A percentile compares a stretch with the other conserved stretches of the same genome.
phyloP scores from a whole-genome alignment of 805 yeast genomes.

The Candida odintsovae region DNA sequence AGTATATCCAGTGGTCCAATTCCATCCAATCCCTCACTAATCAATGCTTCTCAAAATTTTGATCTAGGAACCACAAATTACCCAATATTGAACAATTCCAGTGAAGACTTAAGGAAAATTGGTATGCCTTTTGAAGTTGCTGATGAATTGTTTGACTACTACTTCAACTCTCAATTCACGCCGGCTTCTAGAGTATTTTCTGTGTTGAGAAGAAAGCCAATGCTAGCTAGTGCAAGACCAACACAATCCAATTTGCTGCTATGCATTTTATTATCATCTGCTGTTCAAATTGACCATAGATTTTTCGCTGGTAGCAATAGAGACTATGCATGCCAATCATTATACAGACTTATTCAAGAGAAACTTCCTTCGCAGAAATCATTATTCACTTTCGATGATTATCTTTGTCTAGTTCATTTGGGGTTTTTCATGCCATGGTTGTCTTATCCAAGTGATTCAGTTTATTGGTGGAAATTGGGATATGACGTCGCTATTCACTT shows the following conservation, averaged over 20 bases:
- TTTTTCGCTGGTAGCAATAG: slow-evolving; percentile 19
- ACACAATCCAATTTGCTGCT: slow-evolving; percentile 15
- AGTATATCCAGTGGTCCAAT: neutral
- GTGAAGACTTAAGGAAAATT: slow-evolving; percentile 8
- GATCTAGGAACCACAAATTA: slow-evolving; percentile 10
- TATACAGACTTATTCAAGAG: slow-evolving; percentile 17
- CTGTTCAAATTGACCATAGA: slow-evolving; percentile 18
- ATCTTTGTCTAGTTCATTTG: slow-evolving; percentile 15
- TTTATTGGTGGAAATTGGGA: slow-evolving; percentile 21
- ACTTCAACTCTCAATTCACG: slow-evolving; percentile 11
- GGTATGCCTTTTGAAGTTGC: slow-evolving; percentile 18
- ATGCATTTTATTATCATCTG: slow-evolving; percentile 14
- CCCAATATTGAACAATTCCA: slow-evolving; percentile 8
- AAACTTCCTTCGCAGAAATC: slow-evolving; percentile 6
- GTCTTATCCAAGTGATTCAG: slow-evolving; percentile 19
- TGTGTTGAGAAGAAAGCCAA: slow-evolving; percentile 15
- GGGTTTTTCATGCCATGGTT: slow-evolving; percentile 23
- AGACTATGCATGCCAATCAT: slow-evolving; percentile 12
- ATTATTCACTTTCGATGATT: slow-evolving; percentile 17
- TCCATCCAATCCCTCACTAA: slow-evolving; percentile 2
- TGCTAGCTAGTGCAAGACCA: slow-evolving; percentile 12
- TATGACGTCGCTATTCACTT: slow-evolving; percentile 9
- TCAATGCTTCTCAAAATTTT: slow-evolving; percentile 4
- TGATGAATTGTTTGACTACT: slow-evolving; percentile 18
- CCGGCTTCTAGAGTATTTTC: slow-evolving; percentile 21